Percentiles rank a stretch among this genome's conserved stretches.
phyloP scores from a whole-genome alignment of 2,329 filamentous ascomycete species.

The Cladosporium sphaerospermum region DNA sequence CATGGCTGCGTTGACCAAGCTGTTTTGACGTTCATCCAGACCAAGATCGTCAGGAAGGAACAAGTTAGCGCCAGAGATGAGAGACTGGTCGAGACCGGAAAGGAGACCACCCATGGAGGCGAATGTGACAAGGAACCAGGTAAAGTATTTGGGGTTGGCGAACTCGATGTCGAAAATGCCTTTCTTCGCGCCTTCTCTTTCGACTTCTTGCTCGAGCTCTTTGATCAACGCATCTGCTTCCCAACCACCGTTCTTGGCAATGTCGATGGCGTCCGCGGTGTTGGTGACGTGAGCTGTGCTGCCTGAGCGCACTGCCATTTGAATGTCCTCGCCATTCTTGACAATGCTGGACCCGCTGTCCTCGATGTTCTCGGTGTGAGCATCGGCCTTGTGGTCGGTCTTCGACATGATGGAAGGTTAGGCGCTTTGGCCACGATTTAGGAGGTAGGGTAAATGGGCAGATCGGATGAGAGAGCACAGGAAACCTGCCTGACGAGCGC shows the following conservation, averaged over 20 bases:
- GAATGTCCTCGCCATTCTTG: constrained; percentile 14
- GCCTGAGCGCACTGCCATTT: constrained; percentile 26
- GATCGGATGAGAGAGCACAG: no score
- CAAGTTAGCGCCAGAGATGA: constrained; percentile 66
- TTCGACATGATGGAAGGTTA: constrained; percentile 14
- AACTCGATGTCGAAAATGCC: constrained; percentile 51
- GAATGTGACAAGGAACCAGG: constrained; percentile 61
- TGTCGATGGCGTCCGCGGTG: constrained; percentile 26
- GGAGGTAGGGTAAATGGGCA: no score
- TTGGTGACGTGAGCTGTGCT: constrained; percentile 24
- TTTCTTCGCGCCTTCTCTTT: constrained; percentile 32
- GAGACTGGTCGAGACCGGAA: constrained; percentile 65
- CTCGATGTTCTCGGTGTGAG: constrained; percentile 15
- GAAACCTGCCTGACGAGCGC: neutral
- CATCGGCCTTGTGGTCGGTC: constrained; percentile 16
- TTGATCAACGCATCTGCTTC: constrained; percentile 41
- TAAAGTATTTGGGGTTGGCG: constrained; percentile 59
- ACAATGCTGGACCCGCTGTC: constrained; percentile 19
- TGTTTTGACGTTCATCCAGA: constrained; percentile 52
- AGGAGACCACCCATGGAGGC: constrained; percentile 70
- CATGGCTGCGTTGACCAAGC: constrained; percentile 64
- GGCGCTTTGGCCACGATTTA: constrained; percentile 1
- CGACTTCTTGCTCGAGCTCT: constrained; percentile 35
- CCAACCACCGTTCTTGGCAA: constrained; percentile 32
- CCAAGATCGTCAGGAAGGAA: constrained; percentile 56